Evolutionary conservation across 805 yeast species (phyloP).

Genomic region (Metschnikowia amazonensis): DNA sequence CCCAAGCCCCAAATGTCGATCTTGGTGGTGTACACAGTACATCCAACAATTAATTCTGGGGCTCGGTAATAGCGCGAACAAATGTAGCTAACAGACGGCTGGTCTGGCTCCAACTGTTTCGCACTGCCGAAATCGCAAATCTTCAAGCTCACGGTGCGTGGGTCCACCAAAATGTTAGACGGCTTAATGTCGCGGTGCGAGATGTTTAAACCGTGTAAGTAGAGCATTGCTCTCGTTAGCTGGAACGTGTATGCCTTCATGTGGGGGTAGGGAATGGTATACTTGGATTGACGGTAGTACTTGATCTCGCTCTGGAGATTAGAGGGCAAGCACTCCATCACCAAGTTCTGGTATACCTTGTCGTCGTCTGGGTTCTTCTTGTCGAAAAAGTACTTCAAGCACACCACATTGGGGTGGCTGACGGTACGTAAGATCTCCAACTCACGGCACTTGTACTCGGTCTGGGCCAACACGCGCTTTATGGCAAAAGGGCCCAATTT

Average conservation of each 20-base stretch:
- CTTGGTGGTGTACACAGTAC: conserved; percentile 79
- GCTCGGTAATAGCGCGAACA: conserved; percentile 96
- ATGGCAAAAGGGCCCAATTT: conserved; percentile 85
- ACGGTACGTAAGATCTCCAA: conserved; percentile 71
- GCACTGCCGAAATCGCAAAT: conserved; percentile 88
- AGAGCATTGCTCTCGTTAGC: conserved; percentile 78
- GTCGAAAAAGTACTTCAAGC: conserved; percentile 66
- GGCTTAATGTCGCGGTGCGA: conserved; percentile 86
- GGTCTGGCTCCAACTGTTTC: conserved; percentile 69
- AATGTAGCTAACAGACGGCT: conserved; percentile 90
- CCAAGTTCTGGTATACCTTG: conserved; percentile 71
- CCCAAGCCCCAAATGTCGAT: conserved; percentile 98
- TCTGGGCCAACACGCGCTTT: conserved; percentile 81
- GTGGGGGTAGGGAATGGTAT: conserved; percentile 66
- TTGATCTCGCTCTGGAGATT: conserved; percentile 74
- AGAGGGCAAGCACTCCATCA: conserved; percentile 85
- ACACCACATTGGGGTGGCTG: conserved; percentile 75
- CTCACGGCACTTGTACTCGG: conserved; percentile 81
- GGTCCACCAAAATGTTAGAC: conserved; percentile 74
- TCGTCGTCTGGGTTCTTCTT: conserved; percentile 60
- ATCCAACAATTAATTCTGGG: conserved; percentile 92
- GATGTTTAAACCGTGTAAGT: conserved; percentile 73
- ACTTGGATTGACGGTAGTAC: conserved; percentile 56
- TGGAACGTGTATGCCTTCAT: conserved; percentile 76
- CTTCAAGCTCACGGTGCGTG: conserved; percentile 59